phyloP scores from a whole-genome alignment of 768 basidiomycete species.

The Chalciporus chontae region DNA sequence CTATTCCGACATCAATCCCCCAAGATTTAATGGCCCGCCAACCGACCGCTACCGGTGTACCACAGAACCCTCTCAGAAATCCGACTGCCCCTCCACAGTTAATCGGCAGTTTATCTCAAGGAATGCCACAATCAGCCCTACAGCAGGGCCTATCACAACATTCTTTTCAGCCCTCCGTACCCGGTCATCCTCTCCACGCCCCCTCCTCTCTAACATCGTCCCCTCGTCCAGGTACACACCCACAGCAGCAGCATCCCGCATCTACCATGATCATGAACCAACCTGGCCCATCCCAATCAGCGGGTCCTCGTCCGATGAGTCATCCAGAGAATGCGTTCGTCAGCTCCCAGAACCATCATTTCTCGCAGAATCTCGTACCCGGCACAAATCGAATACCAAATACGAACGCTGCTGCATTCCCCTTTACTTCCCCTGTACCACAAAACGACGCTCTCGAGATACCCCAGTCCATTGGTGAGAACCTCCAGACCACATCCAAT shows the following conservation, averaged over 20 bases:
- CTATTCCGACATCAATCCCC: conserved; percentile 37
- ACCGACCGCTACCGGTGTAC: conserved; percentile 36
- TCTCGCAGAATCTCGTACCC: conserved; percentile 30
- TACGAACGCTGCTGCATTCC: conserved; percentile 32
- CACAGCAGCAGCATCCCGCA: conserved; percentile 27
- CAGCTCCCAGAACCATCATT: conserved; percentile 37
- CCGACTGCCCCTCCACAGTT: conserved; percentile 43
- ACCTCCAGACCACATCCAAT: conserved; percentile 37
- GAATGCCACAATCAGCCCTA: conserved; percentile 28
- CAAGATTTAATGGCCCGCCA: conserved; percentile 44
- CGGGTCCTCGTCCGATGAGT: conserved; percentile 37
- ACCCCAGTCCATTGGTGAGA: conserved; percentile 39
- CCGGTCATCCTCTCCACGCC: conserved; percentile 29
- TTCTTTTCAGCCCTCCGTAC: conserved; percentile 24
- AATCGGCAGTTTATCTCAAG: conserved; percentile 43
- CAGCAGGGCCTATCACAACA: conserved; percentile 31
- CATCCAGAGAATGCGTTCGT: conserved; percentile 47
- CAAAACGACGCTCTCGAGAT: conserved; percentile 47
- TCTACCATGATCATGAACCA: conserved; percentile 31
- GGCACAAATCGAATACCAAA: conserved; percentile 35
- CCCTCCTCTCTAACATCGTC: conserved; percentile 27
- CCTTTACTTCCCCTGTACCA: conserved; percentile 48
- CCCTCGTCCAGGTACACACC: conserved; percentile 26
- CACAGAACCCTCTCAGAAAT: conserved; percentile 42
- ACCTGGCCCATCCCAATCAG: conserved; percentile 28